Percentiles rank a stretch among this genome's conserved stretches.
Conservation (phyloP, 2,329 filamentous ascomycete genomes). For the Xylariomycetidae sp. region DNA sequence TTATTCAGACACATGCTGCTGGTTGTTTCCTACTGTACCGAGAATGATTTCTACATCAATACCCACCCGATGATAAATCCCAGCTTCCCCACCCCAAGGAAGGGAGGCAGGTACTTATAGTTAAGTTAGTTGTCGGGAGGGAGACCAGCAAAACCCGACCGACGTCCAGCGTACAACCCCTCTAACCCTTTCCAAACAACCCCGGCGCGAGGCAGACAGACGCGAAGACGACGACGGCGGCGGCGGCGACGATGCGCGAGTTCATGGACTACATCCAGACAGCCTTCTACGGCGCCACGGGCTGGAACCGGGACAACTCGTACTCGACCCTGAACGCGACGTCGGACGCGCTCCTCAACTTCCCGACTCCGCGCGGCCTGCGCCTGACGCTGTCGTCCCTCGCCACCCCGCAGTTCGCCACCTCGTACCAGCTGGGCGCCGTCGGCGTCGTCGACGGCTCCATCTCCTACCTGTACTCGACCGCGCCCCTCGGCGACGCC, state of each 20-base stretch:
- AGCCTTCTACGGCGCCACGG: slow-evolving; percentile 80
- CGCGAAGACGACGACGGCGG: too few species aligned
- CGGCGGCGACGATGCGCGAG: slow-evolving; percentile 69
- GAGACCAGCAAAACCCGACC: too few species aligned
- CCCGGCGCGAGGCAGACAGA: too few species aligned
- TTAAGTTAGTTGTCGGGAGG: too few species aligned
- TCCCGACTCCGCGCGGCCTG: slow-evolving; percentile 77
- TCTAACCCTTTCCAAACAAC: too few species aligned
- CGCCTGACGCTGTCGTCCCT: slow-evolving; percentile 86
- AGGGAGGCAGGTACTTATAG: too few species aligned
- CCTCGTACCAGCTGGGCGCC: slow-evolving; percentile 86
- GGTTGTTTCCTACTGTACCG: too few species aligned
- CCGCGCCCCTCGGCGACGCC: slow-evolving; percentile 65
- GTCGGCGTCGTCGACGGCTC: slow-evolving; percentile 92
- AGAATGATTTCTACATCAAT: too few species aligned
- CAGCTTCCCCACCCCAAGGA: too few species aligned
- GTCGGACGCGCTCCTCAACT: slow-evolving; percentile 80
- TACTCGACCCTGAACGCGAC: slow-evolving; percentile 84
- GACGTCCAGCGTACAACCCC: too few species aligned
- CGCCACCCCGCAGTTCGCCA: slow-evolving; percentile 87
- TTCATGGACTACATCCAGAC: slow-evolving; percentile 97
- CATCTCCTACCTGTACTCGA: slow-evolving; percentile 95
- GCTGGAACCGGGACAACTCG: slow-evolving; percentile 89
- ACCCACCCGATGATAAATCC: too few species aligned
- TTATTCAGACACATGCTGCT: too few species aligned